Percentiles rank a stretch among this genome's conserved stretches.
Evolutionary conservation across 129 eudicot genomes (phyloP).

Genomic region (Glebionis coronaria): DNA sequence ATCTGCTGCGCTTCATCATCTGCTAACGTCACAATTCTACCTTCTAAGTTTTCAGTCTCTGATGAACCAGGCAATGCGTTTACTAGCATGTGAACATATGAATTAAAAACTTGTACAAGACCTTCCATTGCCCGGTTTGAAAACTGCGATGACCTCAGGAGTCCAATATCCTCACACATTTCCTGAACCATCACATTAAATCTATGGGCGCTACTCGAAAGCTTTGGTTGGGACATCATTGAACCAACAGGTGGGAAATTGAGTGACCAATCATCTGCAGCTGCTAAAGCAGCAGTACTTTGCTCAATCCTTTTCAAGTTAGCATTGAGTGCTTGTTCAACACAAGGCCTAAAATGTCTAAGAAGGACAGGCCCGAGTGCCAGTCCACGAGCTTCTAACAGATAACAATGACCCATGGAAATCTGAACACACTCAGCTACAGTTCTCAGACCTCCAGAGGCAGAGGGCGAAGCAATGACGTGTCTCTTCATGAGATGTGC

Average conservation of each 20-base stretch:
- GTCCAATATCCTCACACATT: slow-evolving; percentile 80
- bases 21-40: slow-evolving; percentile 64
- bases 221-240: slow-evolving; percentile 57
- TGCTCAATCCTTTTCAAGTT: slow-evolving; percentile 75
- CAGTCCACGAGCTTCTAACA: slow-evolving; percentile 88
- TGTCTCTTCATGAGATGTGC: slow-evolving; percentile 61
- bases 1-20: slow-evolving; percentile 73
- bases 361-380: slow-evolving; percentile 77
- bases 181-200: slow-evolving; percentile 91
- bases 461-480: slow-evolving; percentile 63
- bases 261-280: slow-evolving; percentile 88
- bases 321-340: slow-evolving; percentile 68
- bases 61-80: slow-evolving; percentile 79
- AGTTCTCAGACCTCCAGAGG: slow-evolving; percentile 65
- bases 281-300: slow-evolving; percentile 79
- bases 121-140: slow-evolving; percentile 70
- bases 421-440: slow-evolving; percentile 85
- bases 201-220: slow-evolving; percentile 74
- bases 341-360: slow-evolving; percentile 64
- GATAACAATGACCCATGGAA: slow-evolving; percentile 69
- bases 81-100: slow-evolving; percentile 64
- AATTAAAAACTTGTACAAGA: slow-evolving; percentile 58
- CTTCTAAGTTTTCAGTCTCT: slow-evolving; percentile 70
- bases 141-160: slow-evolving; percentile 59
- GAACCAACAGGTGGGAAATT: slow-evolving; percentile 44